Evolutionary conservation across 495 filamentous ascomycete species (phyloP), one percentile per base, ranked within the genome.

Genomic region (Trichocladium antarcticum): DNA sequence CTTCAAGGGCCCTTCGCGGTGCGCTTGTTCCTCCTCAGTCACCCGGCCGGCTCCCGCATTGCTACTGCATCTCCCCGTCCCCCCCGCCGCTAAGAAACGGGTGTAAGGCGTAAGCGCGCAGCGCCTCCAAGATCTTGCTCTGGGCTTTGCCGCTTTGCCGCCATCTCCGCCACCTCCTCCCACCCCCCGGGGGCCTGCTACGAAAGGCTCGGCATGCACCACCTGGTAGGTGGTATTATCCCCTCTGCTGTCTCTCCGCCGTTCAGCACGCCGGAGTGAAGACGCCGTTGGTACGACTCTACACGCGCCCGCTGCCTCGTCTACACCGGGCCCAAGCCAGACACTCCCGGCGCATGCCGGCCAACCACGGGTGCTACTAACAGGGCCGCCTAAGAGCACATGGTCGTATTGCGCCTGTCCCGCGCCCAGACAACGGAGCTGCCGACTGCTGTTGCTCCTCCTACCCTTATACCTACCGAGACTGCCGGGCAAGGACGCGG

Each of bases 351-450:
- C 11, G 29, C 51, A 45, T 49, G 53, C 47, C 47, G 49, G 45
- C 46, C 46, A 50, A 35, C 53, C 44, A 55, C 57, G 51, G 51
- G 36, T 44, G 56, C 53, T 56, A 61, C 62, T 61, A 57, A 57
- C 54, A 65, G 35, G 54, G 21, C 59, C 61, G 50, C 44, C 50
- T 49, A 42, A 53, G 54, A 53, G 48, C 40, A 36, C 44, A 54
- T 48, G 57, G 50, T 50, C 50, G 61, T 57, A 57, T 60, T 60
- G 55, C 38, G 49, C 22, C 41, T 50, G 47, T 28, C 47, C 50
- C 50, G 44, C 41, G 45, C 45, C 57, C 60, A 56, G 51, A 57
- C 61, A 55, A 55, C 53, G 49, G 55, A 51, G 50, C 42, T 58
- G 42, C 59, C 57, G 57, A 55, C 45, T 32, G 19, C 20, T 21